Percentiles rank a stretch among this genome's conserved stretches.
These are phyloP conservation scores for Coemansia sp. DNA, from an alignment of 192 early-diverging fungal species.

Conservation along the genomic window DNA sequence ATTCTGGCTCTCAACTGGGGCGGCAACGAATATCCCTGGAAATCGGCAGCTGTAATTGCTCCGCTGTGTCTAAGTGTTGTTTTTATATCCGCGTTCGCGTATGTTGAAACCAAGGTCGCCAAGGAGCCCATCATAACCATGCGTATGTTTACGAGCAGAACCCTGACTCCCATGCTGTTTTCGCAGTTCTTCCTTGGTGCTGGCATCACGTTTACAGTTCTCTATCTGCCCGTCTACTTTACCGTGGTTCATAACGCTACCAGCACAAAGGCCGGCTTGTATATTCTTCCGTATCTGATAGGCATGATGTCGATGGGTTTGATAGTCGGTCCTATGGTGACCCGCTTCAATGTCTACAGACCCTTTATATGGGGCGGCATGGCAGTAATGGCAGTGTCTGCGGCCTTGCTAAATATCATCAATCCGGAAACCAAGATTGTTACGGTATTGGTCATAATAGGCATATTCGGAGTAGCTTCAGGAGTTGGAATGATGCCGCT, in stretches of 20 bases:
- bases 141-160: constrained; percentile 32
- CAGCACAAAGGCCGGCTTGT: constrained; percentile 23
- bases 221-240: constrained; percentile 42
- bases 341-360: constrained; percentile 28
- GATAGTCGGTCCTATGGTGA: constrained; percentile 22
- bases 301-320: constrained; percentile 27
- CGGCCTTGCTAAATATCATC: constrained; percentile 27
- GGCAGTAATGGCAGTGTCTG: constrained; percentile 19
- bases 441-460: constrained; percentile 21
- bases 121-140: constrained; percentile 73
- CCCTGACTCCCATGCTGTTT: constrained; percentile 16
- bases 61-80: constrained; percentile 50
- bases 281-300: constrained; percentile 33
- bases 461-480: constrained; percentile 27
- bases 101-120: constrained; percentile 63
- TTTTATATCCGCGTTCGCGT: constrained; percentile 57
- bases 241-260: constrained; percentile 21
- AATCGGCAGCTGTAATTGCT: constrained; percentile 54
- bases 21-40: constrained; percentile 71
- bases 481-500: constrained; percentile 32
- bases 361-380: constrained; percentile 38
- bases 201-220: constrained; percentile 25
- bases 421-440: constrained; percentile 19
- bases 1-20: constrained; percentile 75
- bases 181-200: constrained; percentile 34